Base-by-base conservation (phyloP, 352 stramenopile genomes). In the Pythium grandisporangium region DNA sequence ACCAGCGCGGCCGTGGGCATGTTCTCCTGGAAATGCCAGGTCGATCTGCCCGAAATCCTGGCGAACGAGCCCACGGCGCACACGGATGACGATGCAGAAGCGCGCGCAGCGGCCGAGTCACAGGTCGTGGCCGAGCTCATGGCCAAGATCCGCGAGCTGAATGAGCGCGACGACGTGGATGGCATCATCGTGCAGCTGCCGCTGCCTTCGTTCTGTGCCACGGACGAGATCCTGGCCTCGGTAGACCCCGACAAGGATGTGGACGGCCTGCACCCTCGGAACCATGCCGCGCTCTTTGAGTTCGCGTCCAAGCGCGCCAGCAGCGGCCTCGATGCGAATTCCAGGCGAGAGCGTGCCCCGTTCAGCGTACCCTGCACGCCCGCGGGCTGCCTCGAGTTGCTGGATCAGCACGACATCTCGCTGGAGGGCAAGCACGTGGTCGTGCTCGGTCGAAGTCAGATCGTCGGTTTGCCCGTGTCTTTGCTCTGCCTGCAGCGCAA, bases 201-300 rank as follows among this genome's bases (percentile, higher is more conserved):
- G 43, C 96, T 66, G 71, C 97, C 46, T 21, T 59, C 17, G 60
- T 84, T 99, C 62, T 96, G 98, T 37, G 72, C 98, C 66, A 87
- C 98, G 59, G 68, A 84, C 41, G 69, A 50, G 17, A 94, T 99
- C 27, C 76, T 99, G 26, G 58, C 75, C 34, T 76, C 75, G 2
- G 97, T 99, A 35, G 70, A 71, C 20, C 73, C 84, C 3, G 63
- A 34, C 24, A 99, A 99, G 58, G 97, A 99, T 61, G 96, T 99
- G 10, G 97, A 99, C 51, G 97, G 96, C 1, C 73, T 99, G 38
- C 93, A 99, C 58, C 94, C 96, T 12, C 40, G 87, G n/a, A 99
- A 98, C 73, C 89, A 98, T 32, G 96, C 93, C 14, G 78, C 80
- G 39, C 66, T 99, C 6, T 86, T 91, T 68, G 60, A 80, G 45